Conservation (phyloP, 768 basidiomycete genomes). For the Mrakia gelida region DNA sequence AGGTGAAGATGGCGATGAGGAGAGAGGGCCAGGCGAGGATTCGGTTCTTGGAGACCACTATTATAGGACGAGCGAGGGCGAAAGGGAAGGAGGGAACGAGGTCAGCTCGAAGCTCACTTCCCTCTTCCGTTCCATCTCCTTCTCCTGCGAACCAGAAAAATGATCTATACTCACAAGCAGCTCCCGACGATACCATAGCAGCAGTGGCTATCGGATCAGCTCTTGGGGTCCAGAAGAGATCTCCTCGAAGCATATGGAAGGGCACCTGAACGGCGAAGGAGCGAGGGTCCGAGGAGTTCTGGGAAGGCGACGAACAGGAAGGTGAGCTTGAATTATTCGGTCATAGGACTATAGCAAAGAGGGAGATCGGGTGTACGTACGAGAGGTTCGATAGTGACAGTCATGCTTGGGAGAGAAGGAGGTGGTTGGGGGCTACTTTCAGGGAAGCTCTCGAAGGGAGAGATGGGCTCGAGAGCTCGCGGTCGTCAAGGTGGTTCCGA, state of each 20-base stretch:
- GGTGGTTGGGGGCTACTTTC: too few species aligned
- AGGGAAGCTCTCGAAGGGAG: too few species aligned
- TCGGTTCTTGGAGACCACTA: conserved; percentile 20
- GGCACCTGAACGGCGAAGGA: background rate
- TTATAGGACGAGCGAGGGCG: background rate
- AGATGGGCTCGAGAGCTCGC: background rate
- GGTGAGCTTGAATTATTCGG: background rate
- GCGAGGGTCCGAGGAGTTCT: background rate
- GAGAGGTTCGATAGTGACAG: background rate
- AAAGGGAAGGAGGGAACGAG: background rate
- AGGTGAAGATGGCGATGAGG: background rate
- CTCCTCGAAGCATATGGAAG: background rate
- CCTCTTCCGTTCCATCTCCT: too few species aligned
- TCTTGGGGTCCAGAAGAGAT: background rate
- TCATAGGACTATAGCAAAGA: too few species aligned
- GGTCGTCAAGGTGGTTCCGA: too few species aligned
- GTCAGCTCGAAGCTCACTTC: background rate
- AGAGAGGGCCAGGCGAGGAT: conserved; percentile 24
- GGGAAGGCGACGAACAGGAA: background rate
- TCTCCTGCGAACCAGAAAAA: background rate
- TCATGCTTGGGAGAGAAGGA: background rate
- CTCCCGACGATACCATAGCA: background rate
- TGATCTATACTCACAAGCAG: background rate
- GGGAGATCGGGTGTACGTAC: too few species aligned
- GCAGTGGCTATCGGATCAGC: background rate